Conservation (phyloP, 495 filamentous ascomycete genomes). For the Xanthoparmelia taractica region DNA sequence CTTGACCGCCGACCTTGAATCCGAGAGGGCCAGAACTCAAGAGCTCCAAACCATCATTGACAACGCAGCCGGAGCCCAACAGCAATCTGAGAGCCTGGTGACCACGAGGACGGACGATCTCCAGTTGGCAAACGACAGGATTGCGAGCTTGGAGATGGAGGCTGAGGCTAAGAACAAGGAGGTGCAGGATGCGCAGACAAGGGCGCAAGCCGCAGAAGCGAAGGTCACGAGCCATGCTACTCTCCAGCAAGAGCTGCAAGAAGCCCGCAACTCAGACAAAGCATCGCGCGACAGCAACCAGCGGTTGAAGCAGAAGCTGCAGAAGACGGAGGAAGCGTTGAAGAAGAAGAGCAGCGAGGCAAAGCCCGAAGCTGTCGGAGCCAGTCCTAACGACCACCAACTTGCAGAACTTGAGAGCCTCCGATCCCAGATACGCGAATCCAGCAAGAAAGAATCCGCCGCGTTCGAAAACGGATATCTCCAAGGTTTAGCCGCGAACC, state of each 20-base stretch:
- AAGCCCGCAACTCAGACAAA: neutral
- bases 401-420: neutral
- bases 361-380: neutral
- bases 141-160: neutral
- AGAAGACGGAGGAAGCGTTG: neutral
- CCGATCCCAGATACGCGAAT: neutral
- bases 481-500: neutral
- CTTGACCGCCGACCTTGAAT: neutral
- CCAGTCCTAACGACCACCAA: neutral
- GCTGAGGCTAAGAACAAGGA: neutral
- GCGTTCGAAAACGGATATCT: neutral
- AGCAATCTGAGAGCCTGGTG: neutral
- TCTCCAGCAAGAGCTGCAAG: neutral
- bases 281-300: neutral
- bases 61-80: neutral
- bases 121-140: neutral
- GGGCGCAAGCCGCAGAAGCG: neutral
- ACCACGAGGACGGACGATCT: neutral
- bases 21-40: neutral
- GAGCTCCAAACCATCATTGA: neutral
- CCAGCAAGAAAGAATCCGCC: neutral
- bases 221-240: neutral
- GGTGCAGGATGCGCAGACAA: neutral
- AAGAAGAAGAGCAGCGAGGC: neutral
- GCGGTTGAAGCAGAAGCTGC: neutral